phyloP scores from a whole-genome alignment of 2,329 filamentous ascomycete genomes.

The Colletotrichum sp. region DNA sequence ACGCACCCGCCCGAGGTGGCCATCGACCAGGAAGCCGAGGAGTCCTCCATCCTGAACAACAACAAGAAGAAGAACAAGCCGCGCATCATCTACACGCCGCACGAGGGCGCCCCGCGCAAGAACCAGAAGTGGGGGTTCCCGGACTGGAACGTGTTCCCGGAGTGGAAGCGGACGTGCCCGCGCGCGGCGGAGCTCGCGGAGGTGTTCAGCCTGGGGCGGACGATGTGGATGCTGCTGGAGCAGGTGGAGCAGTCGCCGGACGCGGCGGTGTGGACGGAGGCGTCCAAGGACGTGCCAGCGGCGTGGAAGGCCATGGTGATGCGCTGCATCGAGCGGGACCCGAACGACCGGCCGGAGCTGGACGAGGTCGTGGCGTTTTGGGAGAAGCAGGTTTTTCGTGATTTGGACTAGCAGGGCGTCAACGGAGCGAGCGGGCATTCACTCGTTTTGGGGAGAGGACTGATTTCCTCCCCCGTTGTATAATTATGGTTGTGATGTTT shows the following conservation, averaged over 20 bases:
- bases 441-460: neutral
- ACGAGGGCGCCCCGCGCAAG: constrained; percentile 7
- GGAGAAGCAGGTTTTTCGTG: neutral
- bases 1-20: constrained; percentile 23
- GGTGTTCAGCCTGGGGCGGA: constrained; percentile 24
- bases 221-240: constrained; percentile 26
- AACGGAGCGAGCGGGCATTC: neutral
- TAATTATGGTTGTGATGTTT: neutral
- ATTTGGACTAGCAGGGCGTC: neutral
- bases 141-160: constrained; percentile 24
- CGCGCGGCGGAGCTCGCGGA: constrained; percentile 24
- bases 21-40: constrained; percentile 18
- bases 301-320: constrained; percentile 14
- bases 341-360: constrained; percentile 17
- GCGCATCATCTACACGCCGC: constrained; percentile 21
- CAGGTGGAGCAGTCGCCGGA: constrained; percentile 19
- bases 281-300: constrained; percentile 11
- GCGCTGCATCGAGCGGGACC: constrained; percentile 16
- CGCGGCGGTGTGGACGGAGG: constrained; percentile 1
- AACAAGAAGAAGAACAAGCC: neutral
- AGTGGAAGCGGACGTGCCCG: constrained; percentile 22
- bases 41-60: neutral
- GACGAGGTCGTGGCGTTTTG: constrained; percentile 20
- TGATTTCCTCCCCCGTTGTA: neutral
- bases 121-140: constrained; percentile 21